Evolutionary conservation across 495 filamentous ascomycete species (phyloP), one percentile per base, ranked within the genome.

Genomic region (Sabuloglossum arenarium): DNA sequence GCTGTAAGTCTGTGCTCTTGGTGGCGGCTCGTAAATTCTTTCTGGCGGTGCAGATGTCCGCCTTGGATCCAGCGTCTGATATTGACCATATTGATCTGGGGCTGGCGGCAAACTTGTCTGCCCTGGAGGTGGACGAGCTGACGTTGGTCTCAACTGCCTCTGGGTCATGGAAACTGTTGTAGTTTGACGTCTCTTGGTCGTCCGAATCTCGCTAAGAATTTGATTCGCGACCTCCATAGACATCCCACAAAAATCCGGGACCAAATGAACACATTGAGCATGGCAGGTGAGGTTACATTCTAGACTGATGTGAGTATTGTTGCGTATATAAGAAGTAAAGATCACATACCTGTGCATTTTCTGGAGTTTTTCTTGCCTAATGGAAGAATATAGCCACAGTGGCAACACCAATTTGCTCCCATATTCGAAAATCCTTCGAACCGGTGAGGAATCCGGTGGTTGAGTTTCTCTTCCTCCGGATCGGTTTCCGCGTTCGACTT

Each of bases 171-270:
- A 78, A 67, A 66, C 67, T 19, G 70, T 68, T 52, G 74, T 59
- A 1, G 64, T 71, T 49, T 77, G 70, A 4, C 67, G 67, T 60
- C 72, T 72, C 66, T 80, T 81, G 60, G 75, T 70, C 32, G 74
- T 70, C 60, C 78, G 71, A 55, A 85, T 81, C 46, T 81, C 79
- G 43, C 76, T 74, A 21, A 97, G 71, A 57, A 98, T 96, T 65
- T 94, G 80, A 65, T 96, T 99, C 30, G 91, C 91, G 57, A 84
- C 82, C 58, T 89, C 84, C 91, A 97, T 97, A 52, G 88, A 87
- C 90, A 99, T 99, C 65, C 91, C 91, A 66, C 91, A 99, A 71
- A 99, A 99, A 67, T 99, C 91, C 46, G 91, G 91, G 39, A 99
- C 91, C 58, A 99, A 79, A 70, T 97, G 93, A 27, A 85, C 83